A percentile compares a stretch with the other conserved stretches of the same genome.
These are phyloP conservation scores for Zymoseptoria ardabiliae DNA, from an alignment of 2,329 filamentous ascomycete species.

Conservation along the genomic window DNA sequence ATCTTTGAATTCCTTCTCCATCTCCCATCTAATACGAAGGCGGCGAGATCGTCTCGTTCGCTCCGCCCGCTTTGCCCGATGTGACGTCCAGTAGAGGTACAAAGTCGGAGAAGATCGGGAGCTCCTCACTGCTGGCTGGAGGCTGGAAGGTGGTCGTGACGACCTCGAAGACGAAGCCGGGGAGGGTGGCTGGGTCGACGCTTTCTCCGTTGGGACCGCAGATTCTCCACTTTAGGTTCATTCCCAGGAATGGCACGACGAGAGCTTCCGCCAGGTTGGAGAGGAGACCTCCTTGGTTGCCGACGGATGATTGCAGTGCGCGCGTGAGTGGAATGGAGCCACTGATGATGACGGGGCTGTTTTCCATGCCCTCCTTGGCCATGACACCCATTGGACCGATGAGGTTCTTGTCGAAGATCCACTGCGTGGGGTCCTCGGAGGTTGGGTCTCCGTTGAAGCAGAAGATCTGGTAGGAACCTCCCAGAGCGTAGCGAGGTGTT, in stretches of 20 bases:
- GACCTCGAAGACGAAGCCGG: slow-evolving; percentile 34
- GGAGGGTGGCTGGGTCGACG: slow-evolving; percentile 27
- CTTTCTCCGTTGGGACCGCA: slow-evolving; percentile 25
- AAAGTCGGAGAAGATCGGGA: slow-evolving; percentile 20
- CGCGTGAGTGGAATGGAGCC: slow-evolving; percentile 41
- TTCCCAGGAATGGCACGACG: slow-evolving; percentile 25
- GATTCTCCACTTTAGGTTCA: slow-evolving; percentile 31
- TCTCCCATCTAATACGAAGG: not conserved
- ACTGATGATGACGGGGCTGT: slow-evolving; percentile 26
- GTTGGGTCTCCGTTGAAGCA: slow-evolving; percentile 55
- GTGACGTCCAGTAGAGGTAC: slow-evolving; percentile 21
- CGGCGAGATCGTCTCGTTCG: not conserved
- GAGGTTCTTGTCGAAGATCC: slow-evolving; percentile 48
- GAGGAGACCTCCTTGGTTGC: slow-evolving; percentile 26
- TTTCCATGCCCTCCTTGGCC: slow-evolving; percentile 22
- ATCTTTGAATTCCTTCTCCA: not conserved
- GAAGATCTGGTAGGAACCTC: slow-evolving; percentile 56
- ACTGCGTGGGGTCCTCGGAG: slow-evolving; percentile 38
- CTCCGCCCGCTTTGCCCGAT: slow-evolving; percentile 22
- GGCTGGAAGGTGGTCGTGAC: slow-evolving; percentile 27
- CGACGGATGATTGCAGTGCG: slow-evolving; percentile 30
- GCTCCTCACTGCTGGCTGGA: slow-evolving; percentile 8
- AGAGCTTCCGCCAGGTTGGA: slow-evolving; percentile 19
- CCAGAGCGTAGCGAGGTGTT: slow-evolving; percentile 52
- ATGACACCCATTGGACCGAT: slow-evolving; percentile 52